Evolutionary conservation across 139 green algal genomes (phyloP).

Genomic region (Astrephomene gubernaculifera): DNA sequence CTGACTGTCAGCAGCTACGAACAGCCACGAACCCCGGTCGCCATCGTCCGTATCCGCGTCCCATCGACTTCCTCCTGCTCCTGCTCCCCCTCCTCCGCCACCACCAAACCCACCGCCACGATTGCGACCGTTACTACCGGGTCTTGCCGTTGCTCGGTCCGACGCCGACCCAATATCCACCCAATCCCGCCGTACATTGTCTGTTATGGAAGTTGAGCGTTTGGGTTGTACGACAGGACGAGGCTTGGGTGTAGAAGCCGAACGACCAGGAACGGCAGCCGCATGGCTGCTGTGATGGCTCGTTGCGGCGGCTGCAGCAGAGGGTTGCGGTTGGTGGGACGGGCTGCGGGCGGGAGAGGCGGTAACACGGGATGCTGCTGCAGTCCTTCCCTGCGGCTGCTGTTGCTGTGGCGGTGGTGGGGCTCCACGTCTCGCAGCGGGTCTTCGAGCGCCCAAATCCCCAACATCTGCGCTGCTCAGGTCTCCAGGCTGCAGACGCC

Average conservation of each 20-base stretch:
- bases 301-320: not conserved
- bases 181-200: not conserved
- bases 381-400: too few relatives aligned
- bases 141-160: too few relatives aligned
- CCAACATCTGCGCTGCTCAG: too few relatives aligned
- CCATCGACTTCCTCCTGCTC: not conserved
- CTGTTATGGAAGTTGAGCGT: constrained; percentile 9
- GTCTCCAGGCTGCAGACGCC: too few relatives aligned
- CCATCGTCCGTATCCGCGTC: not conserved
- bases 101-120: not conserved
- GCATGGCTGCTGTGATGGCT: too few relatives aligned
- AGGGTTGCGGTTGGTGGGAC: not conserved
- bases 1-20: too few relatives aligned
- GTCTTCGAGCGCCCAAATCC: too few relatives aligned
- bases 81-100: not conserved
- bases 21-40: constrained; percentile 21
- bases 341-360: not conserved
- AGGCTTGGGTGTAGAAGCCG: constrained; percentile 8
- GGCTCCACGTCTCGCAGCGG: too few relatives aligned
- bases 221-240: not conserved
- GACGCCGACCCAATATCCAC: not conserved
- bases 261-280: not conserved
- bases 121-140: too few relatives aligned
- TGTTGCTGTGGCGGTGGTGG: too few relatives aligned
- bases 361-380: not conserved